Evolutionary conservation across 1,284 basidiomycete genomes (phyloP).

Genomic region (Ganoderma boninense): DNA sequence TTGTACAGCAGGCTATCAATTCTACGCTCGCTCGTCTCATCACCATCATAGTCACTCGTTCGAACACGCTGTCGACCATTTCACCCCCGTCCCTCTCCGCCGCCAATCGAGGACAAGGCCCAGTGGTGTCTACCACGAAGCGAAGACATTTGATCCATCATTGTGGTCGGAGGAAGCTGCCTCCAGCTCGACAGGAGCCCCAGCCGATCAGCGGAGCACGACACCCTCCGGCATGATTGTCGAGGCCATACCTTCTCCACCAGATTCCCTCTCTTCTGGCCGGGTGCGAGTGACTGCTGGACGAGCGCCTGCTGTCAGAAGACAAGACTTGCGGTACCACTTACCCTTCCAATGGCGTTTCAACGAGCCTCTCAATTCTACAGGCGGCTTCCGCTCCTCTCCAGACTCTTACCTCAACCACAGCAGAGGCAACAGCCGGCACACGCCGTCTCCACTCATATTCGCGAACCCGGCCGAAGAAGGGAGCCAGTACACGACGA

Average conservation of each 20-base stretch:
- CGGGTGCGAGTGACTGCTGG: constrained; percentile 26
- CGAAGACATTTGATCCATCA: constrained; percentile 15
- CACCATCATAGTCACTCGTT: constrained; percentile 21
- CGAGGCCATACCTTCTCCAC: constrained; percentile 35
- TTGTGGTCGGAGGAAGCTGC: constrained; percentile 3
- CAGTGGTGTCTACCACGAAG: constrained; percentile 25
- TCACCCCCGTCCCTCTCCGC: constrained; percentile 36
- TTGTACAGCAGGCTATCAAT: constrained; percentile 28
- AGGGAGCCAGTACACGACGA: constrained; percentile 21
- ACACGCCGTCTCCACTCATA: constrained; percentile 38
- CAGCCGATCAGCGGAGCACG: constrained; percentile 22
- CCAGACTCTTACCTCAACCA: constrained; percentile 19
- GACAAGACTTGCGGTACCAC: constrained; percentile 32
- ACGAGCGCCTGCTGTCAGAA: constrained; percentile 24
- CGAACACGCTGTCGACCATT: constrained; percentile 21
- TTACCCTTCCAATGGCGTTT: constrained; percentile 35
- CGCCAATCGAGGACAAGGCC: constrained; percentile 23
- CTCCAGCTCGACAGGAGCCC: constrained; percentile 1
- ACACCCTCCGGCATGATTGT: constrained; percentile 28
- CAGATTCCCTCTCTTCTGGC: constrained; percentile 33
- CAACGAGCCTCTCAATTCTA: constrained; percentile 11
- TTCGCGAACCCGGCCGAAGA: constrained; percentile 35
- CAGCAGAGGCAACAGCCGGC: constrained; percentile 14
- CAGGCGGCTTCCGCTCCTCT: constrained; percentile 13
- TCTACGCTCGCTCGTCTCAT: constrained; percentile 27